phyloP scores from a whole-genome alignment of 2,329 filamentous ascomycete genomes.

The Verticillium klebahnii region DNA sequence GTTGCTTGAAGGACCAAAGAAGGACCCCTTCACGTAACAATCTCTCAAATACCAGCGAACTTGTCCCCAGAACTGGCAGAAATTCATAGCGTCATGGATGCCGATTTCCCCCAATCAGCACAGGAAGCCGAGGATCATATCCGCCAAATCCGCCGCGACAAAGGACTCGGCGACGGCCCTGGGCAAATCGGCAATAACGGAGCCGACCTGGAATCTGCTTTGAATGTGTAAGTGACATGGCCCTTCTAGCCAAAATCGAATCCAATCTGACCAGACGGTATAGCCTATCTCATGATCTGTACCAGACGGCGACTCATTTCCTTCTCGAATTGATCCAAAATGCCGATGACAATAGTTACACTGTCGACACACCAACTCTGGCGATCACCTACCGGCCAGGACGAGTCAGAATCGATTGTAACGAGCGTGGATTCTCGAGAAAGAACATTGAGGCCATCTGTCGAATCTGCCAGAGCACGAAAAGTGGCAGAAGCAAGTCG shows the following conservation, averaged over 20 bases:
- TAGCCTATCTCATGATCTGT: conserved; percentile 22
- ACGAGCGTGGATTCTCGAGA: conserved; percentile 24
- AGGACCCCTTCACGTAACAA: too few species aligned
- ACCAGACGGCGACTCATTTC: conserved; percentile 29
- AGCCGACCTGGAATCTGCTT: conserved; percentile 5
- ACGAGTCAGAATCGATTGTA: conserved; percentile 25
- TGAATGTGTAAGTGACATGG: conserved; percentile 3
- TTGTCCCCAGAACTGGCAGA: not conserved
- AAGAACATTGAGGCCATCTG: conserved; percentile 28
- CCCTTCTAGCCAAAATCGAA: not conserved
- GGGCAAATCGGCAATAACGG: conserved; percentile 5
- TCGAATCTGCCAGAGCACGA: conserved; percentile 25
- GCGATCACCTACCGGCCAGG: conserved; percentile 16
- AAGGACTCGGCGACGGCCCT: conserved; percentile 6
- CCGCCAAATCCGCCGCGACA: conserved; percentile 6
- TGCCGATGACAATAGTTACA: conserved; percentile 34
- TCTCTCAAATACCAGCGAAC: too few species aligned
- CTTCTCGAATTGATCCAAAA: conserved; percentile 36
- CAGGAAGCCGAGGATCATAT: conserved; percentile 7
- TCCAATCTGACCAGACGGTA: not conserved
- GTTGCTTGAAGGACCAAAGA: too few species aligned
- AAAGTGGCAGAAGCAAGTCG: conserved; percentile 14
- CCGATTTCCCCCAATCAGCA: conserved; percentile 5
- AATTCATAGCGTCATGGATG: not conserved
- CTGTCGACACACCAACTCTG: conserved; percentile 6